phyloP scores from a whole-genome alignment of 176 grass and related monocot genomes.

The Cenchrus fungigraminus region DNA sequence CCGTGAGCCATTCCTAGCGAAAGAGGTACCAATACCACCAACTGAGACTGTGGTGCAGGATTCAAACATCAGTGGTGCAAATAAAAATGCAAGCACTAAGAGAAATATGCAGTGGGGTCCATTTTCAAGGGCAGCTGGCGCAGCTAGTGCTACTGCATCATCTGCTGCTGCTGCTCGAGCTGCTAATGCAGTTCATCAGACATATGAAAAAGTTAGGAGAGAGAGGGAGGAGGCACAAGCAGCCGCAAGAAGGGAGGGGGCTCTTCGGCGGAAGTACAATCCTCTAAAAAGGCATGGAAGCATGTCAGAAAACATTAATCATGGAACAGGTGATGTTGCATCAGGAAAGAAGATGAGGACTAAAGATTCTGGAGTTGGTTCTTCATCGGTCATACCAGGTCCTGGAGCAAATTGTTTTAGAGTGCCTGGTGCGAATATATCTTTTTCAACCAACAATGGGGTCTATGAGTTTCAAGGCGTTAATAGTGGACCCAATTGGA shows the following conservation, averaged over 20 bases:
- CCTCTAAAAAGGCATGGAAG: conserved; percentile 49
- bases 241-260: conserved; percentile 57
- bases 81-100: conserved; percentile 34
- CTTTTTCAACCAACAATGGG: not conserved
- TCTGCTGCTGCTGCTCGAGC: conserved; percentile 64
- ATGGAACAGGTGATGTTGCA: not conserved
- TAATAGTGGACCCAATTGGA: conserved; percentile 32
- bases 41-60: conserved; percentile 28
- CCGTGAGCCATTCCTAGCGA: conserved; percentile 38
- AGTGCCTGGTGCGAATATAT: conserved; percentile 14
- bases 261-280: conserved; percentile 56
- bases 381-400: not conserved
- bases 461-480: conserved; percentile 20
- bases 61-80: conserved; percentile 31
- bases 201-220: conserved; percentile 60
- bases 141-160: conserved; percentile 69
- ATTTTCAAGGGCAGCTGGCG: conserved; percentile 63
- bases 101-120: conserved; percentile 51
- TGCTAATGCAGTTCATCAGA: conserved; percentile 60
- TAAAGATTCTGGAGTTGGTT: conserved; percentile 25
- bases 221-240: conserved; percentile 61
- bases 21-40: conserved; percentile 36
- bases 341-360: conserved; percentile 30
- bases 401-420: conserved; percentile 18
- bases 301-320: conserved; percentile 28